These are phyloP conservation scores for Neofusicoccum parvum DNA, from an alignment of 2,329 filamentous ascomycete genomes.

Conservation along the genomic window DNA sequence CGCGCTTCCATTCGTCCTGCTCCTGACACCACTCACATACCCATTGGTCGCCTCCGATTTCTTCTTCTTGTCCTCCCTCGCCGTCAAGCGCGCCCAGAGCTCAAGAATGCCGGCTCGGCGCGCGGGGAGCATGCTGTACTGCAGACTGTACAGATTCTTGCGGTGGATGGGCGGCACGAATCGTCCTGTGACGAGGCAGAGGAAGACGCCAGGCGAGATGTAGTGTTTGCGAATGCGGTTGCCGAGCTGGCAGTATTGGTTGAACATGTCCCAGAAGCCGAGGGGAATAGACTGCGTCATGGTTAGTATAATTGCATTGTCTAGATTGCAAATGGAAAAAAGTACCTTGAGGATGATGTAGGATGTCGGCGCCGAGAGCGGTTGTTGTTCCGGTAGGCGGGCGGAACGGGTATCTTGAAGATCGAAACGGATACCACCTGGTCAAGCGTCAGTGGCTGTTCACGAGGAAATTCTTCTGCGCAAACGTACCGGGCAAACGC, in stretches of 20 bases:
- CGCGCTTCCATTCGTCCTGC: conserved; percentile 1
- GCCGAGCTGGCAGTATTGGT: conserved; percentile 95
- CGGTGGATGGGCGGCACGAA: conserved; percentile 95
- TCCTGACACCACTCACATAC: neutral
- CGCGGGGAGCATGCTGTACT: conserved; percentile 96
- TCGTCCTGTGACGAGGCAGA: conserved; percentile 84
- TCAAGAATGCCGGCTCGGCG: conserved; percentile 77
- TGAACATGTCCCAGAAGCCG: conserved; percentile 89
- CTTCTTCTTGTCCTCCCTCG: conserved; percentile 20
- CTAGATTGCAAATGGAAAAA: conserved; percentile 9
- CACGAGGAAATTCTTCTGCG: neutral
- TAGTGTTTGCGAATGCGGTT: conserved; percentile 94
- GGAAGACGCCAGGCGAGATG: conserved; percentile 81
- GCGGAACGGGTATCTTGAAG: conserved; percentile 68
- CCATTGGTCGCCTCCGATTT: neutral
- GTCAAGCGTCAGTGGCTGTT: neutral
- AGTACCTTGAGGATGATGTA: conserved; percentile 82
- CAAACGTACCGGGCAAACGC: conserved; percentile 72
- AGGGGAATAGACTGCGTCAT: conserved; percentile 75
- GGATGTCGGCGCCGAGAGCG: conserved; percentile 63
- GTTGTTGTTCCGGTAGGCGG: conserved; percentile 40
- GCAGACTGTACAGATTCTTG: conserved; percentile 90
- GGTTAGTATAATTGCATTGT: conserved; percentile 20
- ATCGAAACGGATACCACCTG: conserved; percentile 86
- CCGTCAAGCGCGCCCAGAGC: conserved; percentile 72